Conservation (phyloP, 148 eudicot species). For the Rhododendron ovatum region DNA sequence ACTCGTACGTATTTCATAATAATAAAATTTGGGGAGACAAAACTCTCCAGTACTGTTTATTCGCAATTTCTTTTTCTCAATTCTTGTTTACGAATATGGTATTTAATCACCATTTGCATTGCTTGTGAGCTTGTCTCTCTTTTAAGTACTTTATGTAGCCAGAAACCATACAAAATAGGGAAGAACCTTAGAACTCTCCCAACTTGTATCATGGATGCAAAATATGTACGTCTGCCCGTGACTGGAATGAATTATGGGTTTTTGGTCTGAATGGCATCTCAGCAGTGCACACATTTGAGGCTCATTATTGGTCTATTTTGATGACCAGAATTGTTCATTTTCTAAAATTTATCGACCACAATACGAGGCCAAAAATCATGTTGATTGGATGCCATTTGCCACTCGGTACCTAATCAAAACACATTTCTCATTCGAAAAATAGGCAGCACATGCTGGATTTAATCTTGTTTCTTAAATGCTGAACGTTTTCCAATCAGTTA, state of each 20-base stretch:
- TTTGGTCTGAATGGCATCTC: not conserved
- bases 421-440: not conserved
- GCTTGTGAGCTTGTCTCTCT: not conserved
- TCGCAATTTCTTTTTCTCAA: not conserved
- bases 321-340: not conserved
- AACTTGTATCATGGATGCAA: not conserved
- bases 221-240: not conserved
- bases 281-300: not conserved
- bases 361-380: not conserved
- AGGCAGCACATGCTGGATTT: not conserved
- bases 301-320: not conserved
- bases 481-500: not conserved
- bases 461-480: not conserved
- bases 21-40: not conserved
- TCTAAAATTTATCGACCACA: not conserved
- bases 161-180: not conserved
- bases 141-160: not conserved
- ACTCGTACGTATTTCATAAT: not conserved
- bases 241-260: not conserved
- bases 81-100: not conserved
- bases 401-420: not conserved
- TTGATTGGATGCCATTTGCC: not conserved
- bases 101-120: not conserved
- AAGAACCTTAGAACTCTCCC: not conserved
- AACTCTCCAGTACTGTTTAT: not conserved